Conservation (phyloP, 768 basidiomycete genomes). For the Lactarius psammicola region DNA sequence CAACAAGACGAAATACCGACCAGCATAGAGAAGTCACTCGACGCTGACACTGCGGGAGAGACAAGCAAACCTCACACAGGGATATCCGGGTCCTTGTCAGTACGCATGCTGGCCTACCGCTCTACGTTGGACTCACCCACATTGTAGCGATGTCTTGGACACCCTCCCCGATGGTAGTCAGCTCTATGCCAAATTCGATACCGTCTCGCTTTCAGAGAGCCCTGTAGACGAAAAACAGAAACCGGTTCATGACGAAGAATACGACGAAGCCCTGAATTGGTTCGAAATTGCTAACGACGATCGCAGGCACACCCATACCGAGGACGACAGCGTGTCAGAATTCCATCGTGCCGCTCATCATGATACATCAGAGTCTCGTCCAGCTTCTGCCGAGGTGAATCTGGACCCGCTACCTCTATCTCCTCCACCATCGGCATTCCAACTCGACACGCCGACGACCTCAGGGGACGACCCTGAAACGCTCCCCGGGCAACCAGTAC, state of each 20-base stretch:
- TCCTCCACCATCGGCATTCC: constrained; percentile 13
- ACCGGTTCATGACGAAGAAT: background rate
- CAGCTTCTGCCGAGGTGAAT: constrained; percentile 6
- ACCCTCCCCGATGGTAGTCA: constrained; percentile 31
- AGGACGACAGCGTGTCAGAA: background rate
- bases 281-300: background rate
- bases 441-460: constrained; percentile 24
- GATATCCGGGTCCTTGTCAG: background rate
- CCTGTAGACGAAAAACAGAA: constrained; percentile 4
- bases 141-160: constrained; percentile 35
- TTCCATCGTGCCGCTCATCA: background rate
- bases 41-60: constrained; percentile 48
- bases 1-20: constrained; percentile 35
- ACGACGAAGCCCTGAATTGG: background rate
- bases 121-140: constrained; percentile 2
- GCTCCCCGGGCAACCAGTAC: background rate
- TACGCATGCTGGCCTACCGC: constrained; percentile 5
- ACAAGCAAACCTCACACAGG: background rate
- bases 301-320: background rate
- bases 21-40: constrained; percentile 40
- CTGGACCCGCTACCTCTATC: constrained; percentile 11
- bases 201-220: constrained; percentile 19
- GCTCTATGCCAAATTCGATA: constrained; percentile 16
- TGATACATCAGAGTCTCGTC: constrained; percentile 9
- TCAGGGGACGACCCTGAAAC: constrained; percentile 15